These are phyloP conservation scores for Phlegmacium glaucopus DNA, from an alignment of 768 basidiomycete genomes.

Conservation along the genomic window DNA sequence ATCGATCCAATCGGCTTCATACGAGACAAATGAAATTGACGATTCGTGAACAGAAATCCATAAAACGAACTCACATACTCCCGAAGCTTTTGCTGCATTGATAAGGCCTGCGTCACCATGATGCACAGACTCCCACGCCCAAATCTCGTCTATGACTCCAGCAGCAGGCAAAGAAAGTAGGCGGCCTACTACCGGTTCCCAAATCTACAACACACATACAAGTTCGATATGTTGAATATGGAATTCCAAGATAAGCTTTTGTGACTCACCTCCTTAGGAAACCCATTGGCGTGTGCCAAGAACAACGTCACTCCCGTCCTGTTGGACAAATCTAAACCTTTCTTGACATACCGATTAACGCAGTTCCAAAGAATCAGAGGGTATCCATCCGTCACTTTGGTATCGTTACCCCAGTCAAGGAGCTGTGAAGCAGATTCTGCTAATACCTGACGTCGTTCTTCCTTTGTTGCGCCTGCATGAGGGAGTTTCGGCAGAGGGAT, in stretches of 20 bases:
- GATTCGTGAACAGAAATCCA: not conserved
- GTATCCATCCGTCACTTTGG: constrained; percentile 33
- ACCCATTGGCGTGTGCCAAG: constrained; percentile 82
- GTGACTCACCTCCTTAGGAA: constrained; percentile 73
- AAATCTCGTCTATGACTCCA: constrained; percentile 57
- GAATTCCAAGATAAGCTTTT: not conserved
- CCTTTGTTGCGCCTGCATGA: constrained; percentile 30
- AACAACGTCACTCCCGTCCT: constrained; percentile 63
- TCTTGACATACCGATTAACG: constrained; percentile 64
- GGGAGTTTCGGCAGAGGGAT: constrained; percentile 35
- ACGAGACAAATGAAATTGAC: not conserved
- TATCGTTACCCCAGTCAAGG: constrained; percentile 22
- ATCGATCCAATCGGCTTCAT: constrained; percentile 73
- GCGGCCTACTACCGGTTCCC: constrained; percentile 63
- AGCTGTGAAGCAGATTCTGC: constrained; percentile 21
- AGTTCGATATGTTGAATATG: not conserved
- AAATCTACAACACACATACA: constrained; percentile 56
- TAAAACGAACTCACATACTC: constrained; percentile 46
- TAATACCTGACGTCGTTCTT: constrained; percentile 27
- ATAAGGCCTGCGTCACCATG: constrained; percentile 83
- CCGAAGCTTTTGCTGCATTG: constrained; percentile 54
- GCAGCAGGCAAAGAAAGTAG: constrained; percentile 45
- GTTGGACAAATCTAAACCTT: constrained; percentile 17
- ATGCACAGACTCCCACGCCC: constrained; percentile 80
- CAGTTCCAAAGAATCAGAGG: constrained; percentile 60